Percentiles rank a stretch among this genome's conserved stretches.
Conservation (phyloP, 176 grass and related monocot species). For the Zea mays region Zm-B73-REFERENCE-NAM-5.0 NC_050099.1:248901001-248901500, state of each 20-base stretch:
- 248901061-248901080: conserved; percentile 22
- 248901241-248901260: conserved; percentile 1
- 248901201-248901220: background rate
- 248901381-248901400: conserved; percentile 71
- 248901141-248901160: conserved; percentile 38
- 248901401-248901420: conserved; percentile 59
- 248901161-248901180: conserved; percentile 57
- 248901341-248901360: conserved; percentile 56
- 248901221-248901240: conserved; percentile 9
- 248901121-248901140: conserved; percentile 42
- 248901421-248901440: conserved; percentile 53
- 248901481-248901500: background rate
- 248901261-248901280: conserved; percentile 27
- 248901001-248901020: background rate
- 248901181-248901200: conserved; percentile 62
- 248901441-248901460: conserved; percentile 59
- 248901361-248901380: conserved; percentile 57
- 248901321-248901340: conserved; percentile 17
- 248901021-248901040: background rate
- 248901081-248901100: conserved; percentile 44
- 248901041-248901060: background rate
- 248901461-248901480: conserved; percentile 20
- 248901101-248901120: conserved; percentile 37
- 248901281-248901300: conserved; percentile 21
- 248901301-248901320: background rate